phyloP scores from a whole-genome alignment of 192 early-diverging fungal genomes.

The Chytriomyces sp. region DNA sequence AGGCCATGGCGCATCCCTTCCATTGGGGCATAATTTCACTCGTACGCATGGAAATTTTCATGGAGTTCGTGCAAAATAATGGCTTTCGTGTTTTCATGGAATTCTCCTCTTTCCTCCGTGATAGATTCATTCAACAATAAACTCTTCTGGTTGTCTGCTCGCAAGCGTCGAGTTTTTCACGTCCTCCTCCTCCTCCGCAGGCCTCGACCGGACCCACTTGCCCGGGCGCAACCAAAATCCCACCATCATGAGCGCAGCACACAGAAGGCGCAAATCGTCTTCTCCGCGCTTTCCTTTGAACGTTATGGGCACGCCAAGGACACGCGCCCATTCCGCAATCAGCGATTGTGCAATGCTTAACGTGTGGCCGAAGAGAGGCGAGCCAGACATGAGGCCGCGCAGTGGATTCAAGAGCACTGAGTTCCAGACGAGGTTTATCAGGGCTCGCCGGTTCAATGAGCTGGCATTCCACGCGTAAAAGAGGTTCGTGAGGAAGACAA shows the following conservation, averaged over 20 bases:
- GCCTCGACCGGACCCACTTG: background rate
- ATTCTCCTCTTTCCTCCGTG: too few relatives aligned
- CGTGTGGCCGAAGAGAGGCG: too few relatives aligned
- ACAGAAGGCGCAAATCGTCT: slow-evolving; percentile 2
- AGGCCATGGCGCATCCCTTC: too few relatives aligned
- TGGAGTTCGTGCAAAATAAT: too few relatives aligned
- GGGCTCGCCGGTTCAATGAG: background rate
- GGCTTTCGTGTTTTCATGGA: too few relatives aligned
- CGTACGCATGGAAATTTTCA: too few relatives aligned
- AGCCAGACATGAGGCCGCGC: too few relatives aligned
- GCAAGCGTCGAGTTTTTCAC: too few relatives aligned
- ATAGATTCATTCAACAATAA: too few relatives aligned
- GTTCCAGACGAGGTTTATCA: background rate
- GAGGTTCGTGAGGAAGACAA: slow-evolving; percentile 22
- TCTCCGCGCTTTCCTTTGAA: slow-evolving; percentile 12
- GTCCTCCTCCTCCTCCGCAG: background rate
- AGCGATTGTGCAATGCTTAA: too few relatives aligned
- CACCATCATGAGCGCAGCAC: slow-evolving; percentile 5
- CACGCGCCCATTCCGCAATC: background rate
- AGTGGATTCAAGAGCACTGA: background rate
- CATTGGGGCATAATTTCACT: too few relatives aligned
- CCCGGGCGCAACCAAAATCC: slow-evolving; percentile 12
- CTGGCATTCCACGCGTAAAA: slow-evolving; percentile 18
- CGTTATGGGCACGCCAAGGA: background rate
- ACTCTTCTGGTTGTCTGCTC: too few relatives aligned